phyloP scores from a whole-genome alignment of 2,329 filamentous ascomycete genomes.

The Exophiala viscosa region DNA sequence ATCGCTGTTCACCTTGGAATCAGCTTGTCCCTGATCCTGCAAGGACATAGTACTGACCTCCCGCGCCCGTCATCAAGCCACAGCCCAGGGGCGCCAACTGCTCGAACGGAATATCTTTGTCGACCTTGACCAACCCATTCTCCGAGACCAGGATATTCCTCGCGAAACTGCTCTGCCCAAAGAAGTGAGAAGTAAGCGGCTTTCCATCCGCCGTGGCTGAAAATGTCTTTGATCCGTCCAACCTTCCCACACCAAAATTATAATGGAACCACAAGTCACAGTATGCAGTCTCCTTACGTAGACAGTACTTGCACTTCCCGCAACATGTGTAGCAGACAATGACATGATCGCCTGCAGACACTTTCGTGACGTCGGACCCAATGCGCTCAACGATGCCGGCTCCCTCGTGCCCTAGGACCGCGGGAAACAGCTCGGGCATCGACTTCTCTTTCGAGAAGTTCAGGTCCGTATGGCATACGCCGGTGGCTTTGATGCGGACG shows the following conservation, averaged over 20 bases:
- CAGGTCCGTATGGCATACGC: conserved; percentile 84
- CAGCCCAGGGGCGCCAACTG: conserved; percentile 32
- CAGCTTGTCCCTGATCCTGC: not conserved
- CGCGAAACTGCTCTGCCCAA: conserved; percentile 33
- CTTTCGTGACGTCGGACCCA: conserved; percentile 52
- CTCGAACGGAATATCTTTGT: conserved; percentile 22
- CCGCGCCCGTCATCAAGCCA: conserved; percentile 34
- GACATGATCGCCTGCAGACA: conserved; percentile 89
- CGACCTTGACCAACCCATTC: conserved; percentile 27
- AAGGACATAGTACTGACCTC: conserved; percentile 17
- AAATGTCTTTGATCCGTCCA: conserved; percentile 27
- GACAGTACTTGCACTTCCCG: conserved; percentile 27
- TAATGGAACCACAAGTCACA: conserved; percentile 29
- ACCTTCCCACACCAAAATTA: conserved; percentile 25
- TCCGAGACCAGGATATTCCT: conserved; percentile 28
- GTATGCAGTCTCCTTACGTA: conserved; percentile 24
- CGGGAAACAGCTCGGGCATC: conserved; percentile 58
- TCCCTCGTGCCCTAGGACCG: conserved; percentile 53
- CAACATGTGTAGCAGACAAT: conserved; percentile 46
- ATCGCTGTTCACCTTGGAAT: conserved; percentile 17
- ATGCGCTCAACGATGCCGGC: conserved; percentile 53
- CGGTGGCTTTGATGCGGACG: conserved; percentile 82
- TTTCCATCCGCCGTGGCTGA: conserved; percentile 7
- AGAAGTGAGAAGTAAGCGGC: conserved; percentile 28
- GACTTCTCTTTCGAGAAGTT: conserved; percentile 38